Evolutionary conservation across 2,329 filamentous ascomycete genomes (phyloP).

Genomic region (Calycina herbarum): DNA sequence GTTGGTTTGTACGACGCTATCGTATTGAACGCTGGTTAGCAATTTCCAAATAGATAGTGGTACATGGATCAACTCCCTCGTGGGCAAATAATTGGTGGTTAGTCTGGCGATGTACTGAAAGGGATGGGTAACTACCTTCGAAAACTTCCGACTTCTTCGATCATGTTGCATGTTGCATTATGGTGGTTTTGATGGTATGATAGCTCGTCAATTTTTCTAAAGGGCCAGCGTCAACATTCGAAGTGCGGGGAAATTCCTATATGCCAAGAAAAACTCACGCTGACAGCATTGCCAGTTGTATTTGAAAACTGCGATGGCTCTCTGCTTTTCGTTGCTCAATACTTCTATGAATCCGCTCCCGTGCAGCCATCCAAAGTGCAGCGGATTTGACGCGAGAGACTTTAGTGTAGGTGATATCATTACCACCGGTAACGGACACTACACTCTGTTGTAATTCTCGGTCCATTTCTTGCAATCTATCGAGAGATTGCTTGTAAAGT

Average conservation of each 20-base stretch:
- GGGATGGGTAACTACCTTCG: constrained; percentile 11
- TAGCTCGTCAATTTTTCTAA: constrained; percentile 28
- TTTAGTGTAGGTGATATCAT: constrained; percentile 22
- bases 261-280: constrained; percentile 20
- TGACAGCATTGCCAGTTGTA: constrained; percentile 28
- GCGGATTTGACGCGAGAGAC: constrained; percentile 26
- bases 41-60: neutral
- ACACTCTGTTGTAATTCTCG: constrained; percentile 19
- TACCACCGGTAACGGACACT: constrained; percentile 19
- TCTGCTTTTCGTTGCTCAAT: constrained; percentile 27
- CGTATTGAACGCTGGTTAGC: neutral
- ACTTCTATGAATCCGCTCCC: constrained; percentile 23
- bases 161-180: constrained; percentile 21
- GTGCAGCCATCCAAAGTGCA: constrained; percentile 26
- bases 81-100: too few species aligned
- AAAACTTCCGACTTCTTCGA: constrained; percentile 16
- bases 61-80: too few species aligned
- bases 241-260: neutral
- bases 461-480: constrained; percentile 25
- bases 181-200: constrained; percentile 30
- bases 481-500: constrained; percentile 22
- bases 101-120: neutral
- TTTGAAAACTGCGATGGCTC: constrained; percentile 27
- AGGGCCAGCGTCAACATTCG: constrained; percentile 8
- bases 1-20: constrained; percentile 5